Evolutionary conservation across 2,329 filamentous ascomycete genomes (phyloP), one percentile per base, ranked within the genome.

Genomic region (Xylaria sp.): DNA sequence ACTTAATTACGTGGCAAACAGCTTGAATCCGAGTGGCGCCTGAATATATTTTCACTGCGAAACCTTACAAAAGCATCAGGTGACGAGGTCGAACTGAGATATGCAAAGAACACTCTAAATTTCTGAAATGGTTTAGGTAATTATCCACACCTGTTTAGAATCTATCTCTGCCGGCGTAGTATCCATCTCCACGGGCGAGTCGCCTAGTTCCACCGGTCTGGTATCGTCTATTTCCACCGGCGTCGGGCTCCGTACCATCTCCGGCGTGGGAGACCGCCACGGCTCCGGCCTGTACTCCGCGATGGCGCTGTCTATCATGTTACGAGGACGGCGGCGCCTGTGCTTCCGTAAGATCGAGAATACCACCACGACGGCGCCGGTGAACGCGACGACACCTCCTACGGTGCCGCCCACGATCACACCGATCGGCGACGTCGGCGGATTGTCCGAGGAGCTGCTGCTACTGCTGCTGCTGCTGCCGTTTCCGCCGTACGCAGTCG

Each of bases 251-350:
- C 49, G 48, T 29, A 50, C 49, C 24, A 54, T 57, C 19, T 54
- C 56, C 2, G 59, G 56, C 7, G 56, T 62, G 13, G 42, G 42
- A n/a, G 59, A 62, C 39, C 54, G 46, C 42, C 57, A 18, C 17
- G 66, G 66, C 43, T 68, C 66, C 8, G 66, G 66, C 43, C 62
- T 63, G 26, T 67, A 66, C 24, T 67, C 64, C 21, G 59, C 50
- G 21, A 66, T 59, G 17, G 56, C 56, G 8, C 59, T 60, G 24
- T 49, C 47, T 16, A 44, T 39, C 6, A 21, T 39, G 34, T 42
- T 53, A 22, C 40, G 34, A 42, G 48, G 42, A 13, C 44, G 39
- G 7, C 39, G 59, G 42, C 39, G 55, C 16, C 16, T 34, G 18
- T 9, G 60, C 59, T 49, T 57, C 44, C 37, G 55, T 18, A 46